Evolutionary conservation across 176 grass and related monocot genomes (phyloP).

Genomic region (Guadua angustifolia): DNA sequence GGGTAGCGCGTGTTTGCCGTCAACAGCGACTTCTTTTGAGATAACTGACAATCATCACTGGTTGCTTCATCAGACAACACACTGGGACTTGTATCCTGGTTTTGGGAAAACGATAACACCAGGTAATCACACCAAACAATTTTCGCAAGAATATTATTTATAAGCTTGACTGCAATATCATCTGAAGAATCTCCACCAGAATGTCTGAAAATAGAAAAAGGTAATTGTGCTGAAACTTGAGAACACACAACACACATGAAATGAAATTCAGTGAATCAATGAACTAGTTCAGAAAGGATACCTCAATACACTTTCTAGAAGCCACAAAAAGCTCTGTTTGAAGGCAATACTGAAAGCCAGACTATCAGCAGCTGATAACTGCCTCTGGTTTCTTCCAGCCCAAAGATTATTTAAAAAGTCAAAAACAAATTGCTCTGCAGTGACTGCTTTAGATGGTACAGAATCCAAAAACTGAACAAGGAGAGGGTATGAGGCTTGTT

Average conservation of each 20-base stretch:
- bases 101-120: constrained; percentile 38
- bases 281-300: constrained; percentile 42
- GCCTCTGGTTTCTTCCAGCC: constrained; percentile 77
- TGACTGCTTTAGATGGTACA: constrained; percentile 61
- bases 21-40: constrained; percentile 48
- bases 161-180: constrained; percentile 56
- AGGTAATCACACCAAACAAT: constrained; percentile 84
- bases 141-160: constrained; percentile 65
- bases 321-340: constrained; percentile 76
- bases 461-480: constrained; percentile 82
- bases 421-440: constrained; percentile 70
- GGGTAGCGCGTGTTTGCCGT: constrained; percentile 36
- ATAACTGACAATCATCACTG: constrained; percentile 42
- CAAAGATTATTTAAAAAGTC: constrained; percentile 85
- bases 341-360: constrained; percentile 67
- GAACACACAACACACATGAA: constrained; percentile 32
- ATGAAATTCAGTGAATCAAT: constrained; percentile 31
- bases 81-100: constrained; percentile 26
- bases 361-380: constrained; percentile 71
- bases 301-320: constrained; percentile 73
- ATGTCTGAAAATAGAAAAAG: constrained; percentile 57
- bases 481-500: constrained; percentile 71
- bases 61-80: constrained; percentile 34
- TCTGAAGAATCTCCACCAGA: constrained; percentile 47
- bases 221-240: not conserved